A percentile compares a stretch with the other conserved stretches of the same genome.
Conservation (phyloP, 1,284 basidiomycete species). For the Microbotryum lychnidis-dioicae region DNA sequence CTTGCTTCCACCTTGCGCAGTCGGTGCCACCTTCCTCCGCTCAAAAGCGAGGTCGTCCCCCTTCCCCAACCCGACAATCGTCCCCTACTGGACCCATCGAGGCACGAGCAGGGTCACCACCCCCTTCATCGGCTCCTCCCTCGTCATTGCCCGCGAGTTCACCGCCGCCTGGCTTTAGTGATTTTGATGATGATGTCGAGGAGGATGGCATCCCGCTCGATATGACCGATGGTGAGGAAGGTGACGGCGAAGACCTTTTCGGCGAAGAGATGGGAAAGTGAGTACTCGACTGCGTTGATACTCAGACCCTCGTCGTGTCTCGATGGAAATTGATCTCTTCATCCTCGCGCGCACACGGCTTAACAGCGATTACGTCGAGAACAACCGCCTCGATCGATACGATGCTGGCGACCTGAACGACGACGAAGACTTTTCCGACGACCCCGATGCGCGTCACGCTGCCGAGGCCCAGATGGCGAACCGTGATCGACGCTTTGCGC, state of each 20-base stretch:
- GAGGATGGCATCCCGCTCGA: conserved; percentile 37
- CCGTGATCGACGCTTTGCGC: conserved; percentile 69
- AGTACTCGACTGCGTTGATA: conserved; percentile 37
- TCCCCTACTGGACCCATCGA: conserved; percentile 25
- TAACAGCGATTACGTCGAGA: conserved; percentile 77
- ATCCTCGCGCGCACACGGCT: not conserved
- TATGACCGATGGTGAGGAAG: conserved; percentile 41
- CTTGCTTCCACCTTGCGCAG: not conserved
- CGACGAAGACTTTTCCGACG: conserved; percentile 58
- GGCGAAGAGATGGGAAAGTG: conserved; percentile 67
- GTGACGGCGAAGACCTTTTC: conserved; percentile 88
- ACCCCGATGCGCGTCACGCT: conserved; percentile 65
- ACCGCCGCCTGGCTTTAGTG: conserved; percentile 72
- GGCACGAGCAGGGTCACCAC: conserved; percentile 31
- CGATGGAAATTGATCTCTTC: not conserved
- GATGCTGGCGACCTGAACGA: conserved; percentile 83
- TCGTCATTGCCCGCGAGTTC: conserved; percentile 72
- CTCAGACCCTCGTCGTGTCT: not conserved
- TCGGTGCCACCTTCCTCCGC: conserved; percentile 21
- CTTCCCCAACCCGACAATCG: conserved; percentile 21
- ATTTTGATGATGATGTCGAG: conserved; percentile 75
- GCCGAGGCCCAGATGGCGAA: conserved; percentile 83
- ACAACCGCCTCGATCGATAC: conserved; percentile 76
- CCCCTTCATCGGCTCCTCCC: conserved; percentile 42
- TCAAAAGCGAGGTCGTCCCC: conserved; percentile 38